Conservation (phyloP, 2,329 filamentous ascomycete species). For the Periglandula ipomoeae region DNA sequence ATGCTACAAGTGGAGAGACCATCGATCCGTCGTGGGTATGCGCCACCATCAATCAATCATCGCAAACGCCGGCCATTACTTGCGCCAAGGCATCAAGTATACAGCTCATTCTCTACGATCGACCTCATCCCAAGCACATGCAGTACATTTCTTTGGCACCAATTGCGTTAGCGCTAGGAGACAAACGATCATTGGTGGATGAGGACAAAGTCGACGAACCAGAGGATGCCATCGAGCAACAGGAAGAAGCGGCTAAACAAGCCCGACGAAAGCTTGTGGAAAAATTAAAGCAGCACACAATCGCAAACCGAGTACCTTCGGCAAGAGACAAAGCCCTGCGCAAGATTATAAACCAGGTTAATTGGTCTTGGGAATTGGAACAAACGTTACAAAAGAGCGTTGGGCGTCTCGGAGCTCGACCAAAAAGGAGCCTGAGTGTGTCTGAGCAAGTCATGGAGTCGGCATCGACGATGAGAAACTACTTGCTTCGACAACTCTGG, state of each 20-base stretch:
- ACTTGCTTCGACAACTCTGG: conserved; percentile 59
- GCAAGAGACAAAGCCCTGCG: conserved; percentile 74
- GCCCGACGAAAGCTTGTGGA: conserved; percentile 62
- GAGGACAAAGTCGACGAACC: conserved; percentile 35
- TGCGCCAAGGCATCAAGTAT: conserved; percentile 65
- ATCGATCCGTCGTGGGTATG: conserved; percentile 62
- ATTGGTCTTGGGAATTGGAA: conserved; percentile 89
- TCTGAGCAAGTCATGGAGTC: conserved; percentile 92
- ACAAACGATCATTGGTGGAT: conserved; percentile 46
- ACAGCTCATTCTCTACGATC: conserved; percentile 82
- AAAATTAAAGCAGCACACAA: conserved; percentile 82
- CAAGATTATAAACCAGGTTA: conserved; percentile 84
- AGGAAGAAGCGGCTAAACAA: conserved; percentile 48
- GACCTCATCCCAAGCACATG: conserved; percentile 80
- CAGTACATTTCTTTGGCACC: conserved; percentile 90
- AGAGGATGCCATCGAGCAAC: conserved; percentile 64
- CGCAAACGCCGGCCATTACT: conserved; percentile 58
- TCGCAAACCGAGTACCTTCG: conserved; percentile 66
- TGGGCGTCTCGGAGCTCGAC: conserved; percentile 69
- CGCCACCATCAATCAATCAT: conserved; percentile 43
- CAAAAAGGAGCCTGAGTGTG: conserved; percentile 80
- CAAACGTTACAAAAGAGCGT: conserved; percentile 82
- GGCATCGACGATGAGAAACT: conserved; percentile 75
- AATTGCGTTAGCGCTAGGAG: conserved; percentile 76
- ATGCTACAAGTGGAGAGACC: conserved; percentile 43